A percentile compares a stretch with the other conserved stretches of the same genome.
Evolutionary conservation across 257 asterid genomes (phyloP).

Genomic region (Solanum bukasovii): DNA sequence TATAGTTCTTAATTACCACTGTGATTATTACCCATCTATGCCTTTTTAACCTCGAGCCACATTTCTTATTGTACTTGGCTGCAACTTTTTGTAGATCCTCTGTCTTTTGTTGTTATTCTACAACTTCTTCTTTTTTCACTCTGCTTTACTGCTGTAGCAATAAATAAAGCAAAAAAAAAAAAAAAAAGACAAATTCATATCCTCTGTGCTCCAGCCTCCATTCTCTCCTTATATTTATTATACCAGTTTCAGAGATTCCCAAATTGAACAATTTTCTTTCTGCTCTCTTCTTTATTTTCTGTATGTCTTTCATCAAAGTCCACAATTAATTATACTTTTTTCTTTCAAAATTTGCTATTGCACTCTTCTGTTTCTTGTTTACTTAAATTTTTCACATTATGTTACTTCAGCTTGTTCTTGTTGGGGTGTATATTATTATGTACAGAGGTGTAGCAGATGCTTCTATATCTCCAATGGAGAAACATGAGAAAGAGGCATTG

Average conservation of each 20-base stretch:
- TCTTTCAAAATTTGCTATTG: background rate
- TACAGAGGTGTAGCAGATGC: background rate
- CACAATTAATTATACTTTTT: background rate
- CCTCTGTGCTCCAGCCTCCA: background rate
- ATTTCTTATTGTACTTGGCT: background rate
- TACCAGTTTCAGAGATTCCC: background rate
- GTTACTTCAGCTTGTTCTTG: background rate
- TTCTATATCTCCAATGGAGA: constrained; percentile 13
- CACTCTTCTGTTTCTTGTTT: background rate
- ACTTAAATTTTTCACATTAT: background rate
- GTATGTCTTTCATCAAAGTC: background rate
- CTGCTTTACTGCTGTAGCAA: background rate
- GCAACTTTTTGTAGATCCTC: background rate
- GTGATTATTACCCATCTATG: background rate
- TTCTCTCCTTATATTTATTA: background rate
- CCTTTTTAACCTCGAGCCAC: background rate
- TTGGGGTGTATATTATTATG: background rate
- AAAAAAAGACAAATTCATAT: too few species aligned
- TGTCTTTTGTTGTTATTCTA: background rate
- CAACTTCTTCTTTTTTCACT: background rate
- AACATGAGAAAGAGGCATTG: constrained; percentile 15
- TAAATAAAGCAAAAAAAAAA: background rate
- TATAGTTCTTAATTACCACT: background rate
- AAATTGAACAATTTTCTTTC: background rate
- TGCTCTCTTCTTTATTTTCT: background rate